Percentiles rank a stretch among this genome's conserved stretches.
These are phyloP conservation scores for Suillus ampliporus DNA, from an alignment of 768 basidiomycete genomes.

Conservation along the genomic window DNA sequence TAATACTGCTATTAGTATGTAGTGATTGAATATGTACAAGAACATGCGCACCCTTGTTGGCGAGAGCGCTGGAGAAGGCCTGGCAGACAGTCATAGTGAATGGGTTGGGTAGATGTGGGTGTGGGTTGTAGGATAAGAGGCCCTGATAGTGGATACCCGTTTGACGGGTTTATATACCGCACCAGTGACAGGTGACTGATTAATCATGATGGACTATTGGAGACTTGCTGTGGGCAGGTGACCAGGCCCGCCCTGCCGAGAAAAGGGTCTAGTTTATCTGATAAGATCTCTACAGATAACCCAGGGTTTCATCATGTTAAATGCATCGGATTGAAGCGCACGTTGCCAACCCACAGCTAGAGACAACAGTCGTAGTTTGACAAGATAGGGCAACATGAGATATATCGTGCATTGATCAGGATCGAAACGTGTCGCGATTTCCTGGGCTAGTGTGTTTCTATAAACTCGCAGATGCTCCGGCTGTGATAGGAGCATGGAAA, in stretches of 20 bases:
- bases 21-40: not conserved
- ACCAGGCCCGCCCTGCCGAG: not conserved
- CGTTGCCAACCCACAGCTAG: not conserved
- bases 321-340: not conserved
- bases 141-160: not conserved
- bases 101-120: conserved; percentile 1
- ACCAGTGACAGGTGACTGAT: not conserved
- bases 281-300: not conserved
- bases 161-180: conserved; percentile 6
- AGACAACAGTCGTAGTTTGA: not conserved
- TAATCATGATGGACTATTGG: not conserved
- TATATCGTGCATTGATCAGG: not conserved
- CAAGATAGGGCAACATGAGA: not conserved
- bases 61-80: conserved; percentile 2
- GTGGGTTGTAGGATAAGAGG: conserved; percentile 2
- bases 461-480: not conserved
- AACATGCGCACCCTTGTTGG: not conserved
- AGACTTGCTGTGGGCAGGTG: not conserved
- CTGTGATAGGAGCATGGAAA: not conserved
- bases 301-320: too few relatives aligned
- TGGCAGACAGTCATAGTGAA: not conserved
- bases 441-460: not conserved
- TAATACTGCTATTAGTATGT: not conserved
- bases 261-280: not conserved
- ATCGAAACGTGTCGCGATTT: not conserved